phyloP scores from a whole-genome alignment of 106 monocot species.

The Hemerocallis citrina region DNA sequence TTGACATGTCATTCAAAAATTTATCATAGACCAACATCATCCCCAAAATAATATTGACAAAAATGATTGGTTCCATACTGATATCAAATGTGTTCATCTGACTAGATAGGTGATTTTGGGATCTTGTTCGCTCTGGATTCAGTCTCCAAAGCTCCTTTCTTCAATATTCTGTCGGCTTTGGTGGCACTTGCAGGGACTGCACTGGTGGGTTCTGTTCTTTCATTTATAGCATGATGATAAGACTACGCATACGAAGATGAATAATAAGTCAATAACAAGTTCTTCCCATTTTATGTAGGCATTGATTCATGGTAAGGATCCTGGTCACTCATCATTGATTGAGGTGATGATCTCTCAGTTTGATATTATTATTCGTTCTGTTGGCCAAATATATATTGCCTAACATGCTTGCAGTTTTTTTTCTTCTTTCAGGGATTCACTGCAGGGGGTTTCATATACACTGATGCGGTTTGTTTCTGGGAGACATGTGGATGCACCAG shows the following conservation, averaged over 20 bases:
- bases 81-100: neutral
- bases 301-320: conserved; percentile 76
- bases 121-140: conserved; percentile 86
- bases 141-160: conserved; percentile 66
- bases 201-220: conserved; percentile 33
- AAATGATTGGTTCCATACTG: neutral
- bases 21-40: too few species aligned
- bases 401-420: neutral
- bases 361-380: neutral
- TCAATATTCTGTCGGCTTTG: conserved; percentile 82
- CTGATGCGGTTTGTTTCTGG: too few species aligned
- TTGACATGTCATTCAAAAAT: too few species aligned
- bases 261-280: neutral
- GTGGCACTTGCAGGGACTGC: conserved; percentile 83
- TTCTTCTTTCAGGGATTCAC: conserved; percentile 42
- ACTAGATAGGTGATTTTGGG: conserved; percentile 85
- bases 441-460: conserved; percentile 91
- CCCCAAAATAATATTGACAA: neutral
- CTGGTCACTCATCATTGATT: conserved; percentile 82
- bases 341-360: conserved; percentile 44
- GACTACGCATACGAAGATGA: neutral
- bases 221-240: too few species aligned
- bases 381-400: too few species aligned
- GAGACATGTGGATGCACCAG: too few species aligned
- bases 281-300: conserved; percentile 34